These are phyloP conservation scores for Rhizopus stolonifer DNA, from an alignment of 371 early-diverging fungal genomes.

Conservation along the genomic window DNA sequence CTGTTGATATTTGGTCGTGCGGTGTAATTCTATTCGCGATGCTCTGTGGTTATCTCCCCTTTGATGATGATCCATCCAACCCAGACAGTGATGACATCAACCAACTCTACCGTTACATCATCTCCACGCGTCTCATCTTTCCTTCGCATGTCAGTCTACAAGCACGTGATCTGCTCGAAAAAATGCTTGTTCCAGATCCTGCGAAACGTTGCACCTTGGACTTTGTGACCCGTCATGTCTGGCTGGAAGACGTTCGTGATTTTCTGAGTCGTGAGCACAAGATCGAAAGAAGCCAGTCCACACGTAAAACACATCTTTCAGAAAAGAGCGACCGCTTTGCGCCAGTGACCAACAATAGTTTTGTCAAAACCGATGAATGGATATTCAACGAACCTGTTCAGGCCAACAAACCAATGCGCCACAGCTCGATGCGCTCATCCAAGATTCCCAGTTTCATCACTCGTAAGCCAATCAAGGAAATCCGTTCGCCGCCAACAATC, in stretches of 20 bases:
- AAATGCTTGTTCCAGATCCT: slow-evolving; percentile 67
- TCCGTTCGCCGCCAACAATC: not conserved
- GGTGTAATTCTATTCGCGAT: slow-evolving; percentile 89
- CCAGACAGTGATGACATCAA: slow-evolving; percentile 70
- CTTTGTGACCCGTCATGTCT: slow-evolving; percentile 63
- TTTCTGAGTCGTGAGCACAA: slow-evolving; percentile 16
- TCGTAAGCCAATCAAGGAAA: slow-evolving; percentile 18
- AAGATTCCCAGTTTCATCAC: slow-evolving; percentile 15
- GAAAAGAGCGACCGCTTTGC: not conserved
- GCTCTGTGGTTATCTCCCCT: slow-evolving; percentile 81
- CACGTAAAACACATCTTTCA: not conserved
- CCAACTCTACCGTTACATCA: slow-evolving; percentile 64
- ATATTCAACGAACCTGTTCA: not conserved
- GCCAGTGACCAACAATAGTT: not conserved
- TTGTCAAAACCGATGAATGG: not conserved
- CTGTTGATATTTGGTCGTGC: slow-evolving; percentile 94
- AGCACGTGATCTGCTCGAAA: slow-evolving; percentile 59
- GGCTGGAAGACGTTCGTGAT: slow-evolving; percentile 67
- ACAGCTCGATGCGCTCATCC: not conserved
- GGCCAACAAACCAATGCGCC: not conserved
- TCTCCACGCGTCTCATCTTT: slow-evolving; percentile 57
- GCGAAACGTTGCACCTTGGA: slow-evolving; percentile 57
- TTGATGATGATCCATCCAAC: slow-evolving; percentile 79
- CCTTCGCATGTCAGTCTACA: slow-evolving; percentile 51
- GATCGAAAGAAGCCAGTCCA: not conserved